Percentiles rank a stretch among this genome's conserved stretches.
Evolutionary conservation across 1,284 basidiomycete genomes (phyloP).

Genomic region (Leccinum angustisporum): DNA sequence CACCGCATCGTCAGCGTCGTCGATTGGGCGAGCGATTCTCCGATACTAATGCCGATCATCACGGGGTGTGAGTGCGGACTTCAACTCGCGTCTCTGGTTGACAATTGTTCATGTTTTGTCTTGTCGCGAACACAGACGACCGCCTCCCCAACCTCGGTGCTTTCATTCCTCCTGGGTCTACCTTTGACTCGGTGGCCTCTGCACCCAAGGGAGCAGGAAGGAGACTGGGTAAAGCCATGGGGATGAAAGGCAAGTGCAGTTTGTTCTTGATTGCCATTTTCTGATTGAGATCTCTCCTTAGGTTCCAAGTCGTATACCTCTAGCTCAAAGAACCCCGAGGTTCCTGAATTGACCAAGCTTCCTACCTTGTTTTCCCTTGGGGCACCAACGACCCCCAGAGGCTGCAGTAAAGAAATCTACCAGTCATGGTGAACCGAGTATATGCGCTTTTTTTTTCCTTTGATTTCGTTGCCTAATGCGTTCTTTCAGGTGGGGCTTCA

Average conservation of each 20-base stretch:
- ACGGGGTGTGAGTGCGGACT: conserved; percentile 21
- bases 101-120: too few species aligned
- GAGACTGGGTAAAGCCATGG: conserved; percentile 19
- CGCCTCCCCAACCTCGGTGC: conserved; percentile 28
- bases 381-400: conserved; percentile 72
- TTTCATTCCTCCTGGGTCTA: conserved; percentile 22
- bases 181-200: conserved; percentile 20
- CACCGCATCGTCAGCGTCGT: conserved; percentile 76
- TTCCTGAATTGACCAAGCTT: conserved; percentile 38
- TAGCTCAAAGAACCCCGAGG: conserved; percentile 31
- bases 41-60: conserved; percentile 33
- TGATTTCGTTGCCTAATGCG: not conserved
- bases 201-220: conserved; percentile 5
- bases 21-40: conserved; percentile 80
- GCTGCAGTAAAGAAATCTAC: conserved; percentile 43
- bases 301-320: conserved; percentile 10
- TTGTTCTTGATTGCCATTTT: not conserved
- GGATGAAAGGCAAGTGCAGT: conserved; percentile 14
- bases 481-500: conserved; percentile 1
- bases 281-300: not conserved
- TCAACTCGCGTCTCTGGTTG: conserved; percentile 13
- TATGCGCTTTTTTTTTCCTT: not conserved
- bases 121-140: conserved; percentile 12
- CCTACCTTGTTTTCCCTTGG: conserved; percentile 73
- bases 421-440: conserved; percentile 14